Evolutionary conservation across 2,329 filamentous ascomycete species (phyloP), one percentile per base, ranked within the genome.

Genomic region (Aspergillus brunneoviolaceus): DNA sequence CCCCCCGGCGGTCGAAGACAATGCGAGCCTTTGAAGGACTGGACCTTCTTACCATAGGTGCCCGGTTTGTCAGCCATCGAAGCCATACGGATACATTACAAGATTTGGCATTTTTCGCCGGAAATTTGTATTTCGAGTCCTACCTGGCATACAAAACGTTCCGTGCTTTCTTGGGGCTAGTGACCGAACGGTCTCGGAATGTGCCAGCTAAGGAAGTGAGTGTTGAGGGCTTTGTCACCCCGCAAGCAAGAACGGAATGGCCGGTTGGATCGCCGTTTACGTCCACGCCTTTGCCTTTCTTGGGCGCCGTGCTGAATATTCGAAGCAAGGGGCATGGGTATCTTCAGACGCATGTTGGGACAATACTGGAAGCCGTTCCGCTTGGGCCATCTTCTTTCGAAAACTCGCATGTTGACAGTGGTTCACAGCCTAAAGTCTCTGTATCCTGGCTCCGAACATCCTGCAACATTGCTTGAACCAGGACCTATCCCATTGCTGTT

Each of bases 101-200:
- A 1, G 77, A 84, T 55, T 77, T 91, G 0, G 87, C 87, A 47
- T 71, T 91, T 0, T 90, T 91, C 57, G 78, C 89, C 0, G 89
- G 89, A 0, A 86, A 88, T 56, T 77, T 90, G 0, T 91, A 90
- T 64, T 77, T 91, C 14, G 70, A 71, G 0, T 79, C 77, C 0
- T 84, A 79, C 49, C 61, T 74, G 0, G 81, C 89, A 53, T 91
- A 90, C 48, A 25, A 63, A 23, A 19, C 59, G n/a, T 60, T 66
- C 48, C 58, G 60, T 11, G 21, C 57, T 7, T 66, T 68, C 19
- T 58, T 68, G n/a, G 60, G 64, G 58, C 62, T 70, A 0, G 69
- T 75, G 1, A 68, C 82, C 0, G 88, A 85, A 31, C 58, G 49
- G 2, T 49, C 39, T 31, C n/a, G 23, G 5, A 10, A 25, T 19